phyloP scores from a whole-genome alignment of 2,329 filamentous ascomycete genomes.

The Paecilomyces sp. region DNA sequence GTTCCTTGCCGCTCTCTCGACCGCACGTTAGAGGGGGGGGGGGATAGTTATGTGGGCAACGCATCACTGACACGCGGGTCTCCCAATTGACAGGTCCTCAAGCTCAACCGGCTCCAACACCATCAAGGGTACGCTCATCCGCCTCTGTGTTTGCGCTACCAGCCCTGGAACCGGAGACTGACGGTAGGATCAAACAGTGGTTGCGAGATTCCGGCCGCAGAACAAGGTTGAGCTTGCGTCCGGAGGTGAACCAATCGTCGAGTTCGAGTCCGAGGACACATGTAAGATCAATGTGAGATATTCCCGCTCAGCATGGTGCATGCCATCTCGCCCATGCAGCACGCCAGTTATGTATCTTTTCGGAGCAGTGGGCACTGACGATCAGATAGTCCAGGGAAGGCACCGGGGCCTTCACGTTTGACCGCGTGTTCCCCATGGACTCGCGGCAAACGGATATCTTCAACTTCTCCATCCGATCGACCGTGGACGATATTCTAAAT shows the following conservation, averaged over 20 bases:
- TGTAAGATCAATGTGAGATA: slow-evolving; percentile 68
- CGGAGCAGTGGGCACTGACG: slow-evolving; percentile 1
- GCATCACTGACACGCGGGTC: slow-evolving; percentile 8
- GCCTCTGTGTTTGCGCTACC: not conserved
- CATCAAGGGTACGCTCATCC: slow-evolving; percentile 44
- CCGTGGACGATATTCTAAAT: slow-evolving; percentile 96
- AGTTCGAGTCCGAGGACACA: slow-evolving; percentile 82
- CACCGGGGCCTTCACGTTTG: slow-evolving; percentile 85
- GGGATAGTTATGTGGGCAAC: slow-evolving; percentile 2
- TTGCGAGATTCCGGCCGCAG: slow-evolving; percentile 94
- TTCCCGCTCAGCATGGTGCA: not conserved
- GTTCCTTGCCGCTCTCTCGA: slow-evolving; percentile 5
- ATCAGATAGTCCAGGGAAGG: slow-evolving; percentile 67
- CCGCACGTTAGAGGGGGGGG: not conserved
- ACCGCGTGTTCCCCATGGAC: slow-evolving; percentile 92
- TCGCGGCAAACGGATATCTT: slow-evolving; percentile 91
- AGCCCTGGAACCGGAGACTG: not conserved
- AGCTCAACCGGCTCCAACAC: slow-evolving; percentile 35
- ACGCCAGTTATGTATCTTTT: not conserved
- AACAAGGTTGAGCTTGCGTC: slow-evolving; percentile 89
- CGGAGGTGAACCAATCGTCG: slow-evolving; percentile 85
- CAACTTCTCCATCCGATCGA: slow-evolving; percentile 92
- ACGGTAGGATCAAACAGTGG: slow-evolving; percentile 52
- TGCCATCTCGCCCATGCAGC: not conserved
- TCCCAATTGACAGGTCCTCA: slow-evolving; percentile 17